phyloP scores from a whole-genome alignment of 805 yeast species.

The Saccharomyces jurei region DNA sequence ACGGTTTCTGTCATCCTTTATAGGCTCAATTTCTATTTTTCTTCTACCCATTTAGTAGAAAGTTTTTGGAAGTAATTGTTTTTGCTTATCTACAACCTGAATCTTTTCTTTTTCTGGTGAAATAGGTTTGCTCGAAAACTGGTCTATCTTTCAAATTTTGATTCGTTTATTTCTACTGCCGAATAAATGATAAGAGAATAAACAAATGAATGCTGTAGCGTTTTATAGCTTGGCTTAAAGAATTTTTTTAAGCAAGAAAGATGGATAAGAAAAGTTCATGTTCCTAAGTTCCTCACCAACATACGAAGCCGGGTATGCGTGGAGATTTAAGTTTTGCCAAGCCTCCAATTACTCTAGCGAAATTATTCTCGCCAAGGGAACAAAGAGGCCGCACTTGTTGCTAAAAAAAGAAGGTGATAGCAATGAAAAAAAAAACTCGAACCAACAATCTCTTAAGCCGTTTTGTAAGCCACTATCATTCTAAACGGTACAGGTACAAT shows the following conservation, averaged over 20 bases:
- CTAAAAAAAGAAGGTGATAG: neutral
- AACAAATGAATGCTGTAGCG: neutral
- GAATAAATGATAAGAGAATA: neutral
- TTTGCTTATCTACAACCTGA: neutral
- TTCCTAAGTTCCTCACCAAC: neutral
- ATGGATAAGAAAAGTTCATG: neutral
- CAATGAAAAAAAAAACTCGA: neutral
- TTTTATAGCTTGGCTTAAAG: neutral
- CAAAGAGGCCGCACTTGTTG: neutral
- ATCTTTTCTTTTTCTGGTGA: neutral
- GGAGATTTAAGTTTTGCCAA: neutral
- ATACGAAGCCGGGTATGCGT: neutral
- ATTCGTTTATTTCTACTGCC: neutral
- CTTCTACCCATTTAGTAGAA: conserved; percentile 79
- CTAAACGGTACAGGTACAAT: neutral
- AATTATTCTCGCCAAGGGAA: neutral
- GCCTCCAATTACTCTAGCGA: neutral
- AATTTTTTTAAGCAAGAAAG: neutral
- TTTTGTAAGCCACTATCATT: neutral
- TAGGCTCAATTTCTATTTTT: conserved; percentile 88
- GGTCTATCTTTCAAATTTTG: neutral
- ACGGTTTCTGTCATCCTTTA: conserved; percentile 75
- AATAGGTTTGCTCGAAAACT: neutral
- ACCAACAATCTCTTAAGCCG: neutral
- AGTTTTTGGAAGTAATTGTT: neutral